Conservation (phyloP, 2,329 filamentous ascomycete species). For the Beauveria rudraprayagi region DNA sequence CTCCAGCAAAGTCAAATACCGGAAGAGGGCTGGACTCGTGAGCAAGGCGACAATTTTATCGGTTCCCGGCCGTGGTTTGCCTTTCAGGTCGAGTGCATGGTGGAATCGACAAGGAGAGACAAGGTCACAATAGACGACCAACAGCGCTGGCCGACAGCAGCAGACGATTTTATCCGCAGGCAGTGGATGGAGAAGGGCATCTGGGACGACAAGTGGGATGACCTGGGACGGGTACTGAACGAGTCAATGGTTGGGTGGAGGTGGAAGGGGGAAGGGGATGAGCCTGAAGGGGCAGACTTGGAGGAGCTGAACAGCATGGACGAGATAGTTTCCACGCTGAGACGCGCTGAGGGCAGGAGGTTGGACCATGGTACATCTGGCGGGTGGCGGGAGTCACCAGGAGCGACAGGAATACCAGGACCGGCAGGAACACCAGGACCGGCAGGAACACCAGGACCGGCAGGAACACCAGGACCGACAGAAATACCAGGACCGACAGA, state of each 20-base stretch:
- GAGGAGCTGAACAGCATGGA: background rate
- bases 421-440: no score
- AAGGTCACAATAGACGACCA: background rate
- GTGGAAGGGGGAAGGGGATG: background rate
- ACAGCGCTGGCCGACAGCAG: background rate
- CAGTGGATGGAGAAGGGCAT: background rate
- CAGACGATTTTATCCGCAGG: background rate
- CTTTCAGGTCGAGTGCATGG: slow-evolving; percentile 3
- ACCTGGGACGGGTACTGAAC: background rate
- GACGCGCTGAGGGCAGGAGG: no score
- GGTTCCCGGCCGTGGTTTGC: background rate
- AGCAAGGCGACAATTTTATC: background rate
- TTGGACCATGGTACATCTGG: no score
- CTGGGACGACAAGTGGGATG: background rate
- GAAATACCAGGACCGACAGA: background rate
- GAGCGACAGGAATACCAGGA: no score
- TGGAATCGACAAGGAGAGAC: background rate
- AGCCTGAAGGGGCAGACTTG: background rate
- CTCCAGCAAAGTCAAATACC: background rate
- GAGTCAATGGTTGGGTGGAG: background rate
- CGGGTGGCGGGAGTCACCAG: no score
- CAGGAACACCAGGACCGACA: background rate
- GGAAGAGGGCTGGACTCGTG: background rate
- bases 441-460: no score
- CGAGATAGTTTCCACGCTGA: background rate